These are phyloP conservation scores for Pilatotrama ljubarskyi DNA, from an alignment of 768 basidiomycete genomes.

Conservation along the genomic window DNA sequence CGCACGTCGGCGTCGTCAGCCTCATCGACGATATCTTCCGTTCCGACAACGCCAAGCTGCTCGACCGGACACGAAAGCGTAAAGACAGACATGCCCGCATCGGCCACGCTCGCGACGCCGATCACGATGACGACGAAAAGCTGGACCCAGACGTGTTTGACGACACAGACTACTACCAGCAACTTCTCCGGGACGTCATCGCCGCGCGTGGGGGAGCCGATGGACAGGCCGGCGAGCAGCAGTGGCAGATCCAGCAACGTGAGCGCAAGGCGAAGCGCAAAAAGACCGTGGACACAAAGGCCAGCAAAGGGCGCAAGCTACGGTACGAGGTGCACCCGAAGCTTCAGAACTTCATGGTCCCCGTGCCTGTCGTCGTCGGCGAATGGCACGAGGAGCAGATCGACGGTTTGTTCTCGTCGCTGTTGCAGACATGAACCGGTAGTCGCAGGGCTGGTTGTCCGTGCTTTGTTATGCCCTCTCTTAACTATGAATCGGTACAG, in stretches of 20 bases:
- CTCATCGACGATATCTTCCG: constrained; percentile 73
- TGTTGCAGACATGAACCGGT: constrained; percentile 49
- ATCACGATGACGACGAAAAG: constrained; percentile 36
- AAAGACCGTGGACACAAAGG: constrained; percentile 83
- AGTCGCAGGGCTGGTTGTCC: background rate
- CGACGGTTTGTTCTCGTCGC: constrained; percentile 88
- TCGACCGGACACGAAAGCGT: constrained; percentile 62
- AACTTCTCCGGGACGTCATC: constrained; percentile 88
- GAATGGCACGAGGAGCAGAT: constrained; percentile 96
- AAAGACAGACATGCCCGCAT: constrained; percentile 51
- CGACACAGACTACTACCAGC: constrained; percentile 93
- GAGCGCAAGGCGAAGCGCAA: constrained; percentile 77
- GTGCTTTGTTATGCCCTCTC: background rate
- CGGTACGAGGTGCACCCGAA: constrained; percentile 97
- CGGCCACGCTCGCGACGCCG: constrained; percentile 38
- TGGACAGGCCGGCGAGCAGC: constrained; percentile 44
- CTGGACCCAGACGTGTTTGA: constrained; percentile 62
- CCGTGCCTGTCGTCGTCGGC: constrained; percentile 57
- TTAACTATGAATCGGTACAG: no score
- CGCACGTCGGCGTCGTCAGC: constrained; percentile 53
- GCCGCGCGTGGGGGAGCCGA: constrained; percentile 52
- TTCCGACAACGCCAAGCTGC: constrained; percentile 52
- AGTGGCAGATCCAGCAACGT: constrained; percentile 67
- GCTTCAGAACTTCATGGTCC: constrained; percentile 96
- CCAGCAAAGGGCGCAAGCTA: constrained; percentile 92